A percentile compares a stretch with the other conserved stretches of the same genome.
Evolutionary conservation across 208 protist species (phyloP).

Genomic region (Strigomonas galati): DNA sequence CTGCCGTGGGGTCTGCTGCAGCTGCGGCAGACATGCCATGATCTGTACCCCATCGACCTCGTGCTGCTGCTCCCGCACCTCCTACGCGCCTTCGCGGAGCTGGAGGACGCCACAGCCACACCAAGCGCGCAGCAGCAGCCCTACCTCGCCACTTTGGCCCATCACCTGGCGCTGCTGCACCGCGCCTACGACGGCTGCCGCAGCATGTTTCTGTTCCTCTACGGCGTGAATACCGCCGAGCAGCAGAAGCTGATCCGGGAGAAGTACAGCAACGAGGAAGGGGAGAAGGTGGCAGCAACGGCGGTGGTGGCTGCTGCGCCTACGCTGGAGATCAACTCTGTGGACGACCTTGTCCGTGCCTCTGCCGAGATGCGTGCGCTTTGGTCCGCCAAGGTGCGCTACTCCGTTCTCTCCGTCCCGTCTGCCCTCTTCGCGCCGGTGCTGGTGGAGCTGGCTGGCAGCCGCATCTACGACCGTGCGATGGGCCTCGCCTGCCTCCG

Average conservation of each 20-base stretch:
- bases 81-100: conserved; percentile 22
- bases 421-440: conserved; percentile 29
- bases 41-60: conserved; percentile 76
- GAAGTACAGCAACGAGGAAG: background rate
- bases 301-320: background rate
- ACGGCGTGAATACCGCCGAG: conserved; percentile 16
- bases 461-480: conserved; percentile 29
- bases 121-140: background rate
- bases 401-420: conserved; percentile 41
- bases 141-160: background rate
- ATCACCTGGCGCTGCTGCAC: conserved; percentile 30
- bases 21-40: conserved; percentile 22
- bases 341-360: conserved; percentile 4
- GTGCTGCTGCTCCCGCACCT: conserved; percentile 53
- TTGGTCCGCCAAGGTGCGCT: conserved; percentile 30
- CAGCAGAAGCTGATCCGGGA: background rate
- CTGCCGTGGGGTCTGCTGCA: conserved; percentile 50
- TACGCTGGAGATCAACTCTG: background rate
- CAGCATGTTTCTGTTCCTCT: conserved; percentile 65
- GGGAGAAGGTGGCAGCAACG: background rate
- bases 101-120: background rate
- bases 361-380: conserved; percentile 13
- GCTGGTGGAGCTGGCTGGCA: conserved; percentile 26
- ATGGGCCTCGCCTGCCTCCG: conserved; percentile 31
- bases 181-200: conserved; percentile 71